phyloP scores from a whole-genome alignment of 2,329 filamentous ascomycete species.

The Fusarium praegraminearum region DNA sequence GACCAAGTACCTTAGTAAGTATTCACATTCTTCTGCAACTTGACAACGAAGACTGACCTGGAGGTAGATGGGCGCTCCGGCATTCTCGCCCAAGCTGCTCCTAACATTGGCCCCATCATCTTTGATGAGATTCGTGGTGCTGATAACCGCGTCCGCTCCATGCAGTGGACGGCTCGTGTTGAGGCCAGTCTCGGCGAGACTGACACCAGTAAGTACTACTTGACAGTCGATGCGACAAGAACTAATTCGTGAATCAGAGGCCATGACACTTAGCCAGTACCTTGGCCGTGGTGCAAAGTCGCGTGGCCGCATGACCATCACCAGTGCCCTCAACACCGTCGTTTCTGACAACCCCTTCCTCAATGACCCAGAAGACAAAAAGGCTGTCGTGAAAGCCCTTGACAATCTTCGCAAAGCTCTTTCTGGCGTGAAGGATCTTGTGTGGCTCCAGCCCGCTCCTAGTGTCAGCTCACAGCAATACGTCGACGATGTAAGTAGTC shows the following conservation, averaged over 20 bases:
- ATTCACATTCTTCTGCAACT: neutral
- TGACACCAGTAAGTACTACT: conserved; percentile 5
- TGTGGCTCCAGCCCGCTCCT: conserved; percentile 18
- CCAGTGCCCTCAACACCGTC: conserved; percentile 20
- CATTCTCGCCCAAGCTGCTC: conserved; percentile 16
- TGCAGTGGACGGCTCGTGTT: conserved; percentile 21
- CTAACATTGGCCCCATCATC: conserved; percentile 16
- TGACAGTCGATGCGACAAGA: fast-evolving
- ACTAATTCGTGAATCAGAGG: neutral
- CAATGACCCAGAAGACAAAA: conserved; percentile 18
- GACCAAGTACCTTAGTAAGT: conserved; percentile 2
- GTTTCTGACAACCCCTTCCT: conserved; percentile 18
- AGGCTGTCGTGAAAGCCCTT: conserved; percentile 16
- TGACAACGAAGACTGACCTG: neutral
- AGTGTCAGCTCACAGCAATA: conserved; percentile 14
- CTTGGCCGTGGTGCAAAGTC: conserved; percentile 21
- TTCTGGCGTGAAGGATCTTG: conserved; percentile 7
- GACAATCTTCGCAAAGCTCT: conserved; percentile 18
- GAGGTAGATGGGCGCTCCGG: conserved; percentile 1
- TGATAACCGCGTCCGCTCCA: conserved; percentile 8
- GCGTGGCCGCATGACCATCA: conserved; percentile 20
- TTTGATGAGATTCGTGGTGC: conserved; percentile 20
- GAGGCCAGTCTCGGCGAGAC: conserved; percentile 13
- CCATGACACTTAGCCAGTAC: conserved; percentile 23
- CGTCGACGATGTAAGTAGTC: conserved; percentile 9